A percentile compares a stretch with the other conserved stretches of the same genome.
phyloP scores from a whole-genome alignment of 257 asterid species.

The Fraxinus quadrangulata region DNA sequence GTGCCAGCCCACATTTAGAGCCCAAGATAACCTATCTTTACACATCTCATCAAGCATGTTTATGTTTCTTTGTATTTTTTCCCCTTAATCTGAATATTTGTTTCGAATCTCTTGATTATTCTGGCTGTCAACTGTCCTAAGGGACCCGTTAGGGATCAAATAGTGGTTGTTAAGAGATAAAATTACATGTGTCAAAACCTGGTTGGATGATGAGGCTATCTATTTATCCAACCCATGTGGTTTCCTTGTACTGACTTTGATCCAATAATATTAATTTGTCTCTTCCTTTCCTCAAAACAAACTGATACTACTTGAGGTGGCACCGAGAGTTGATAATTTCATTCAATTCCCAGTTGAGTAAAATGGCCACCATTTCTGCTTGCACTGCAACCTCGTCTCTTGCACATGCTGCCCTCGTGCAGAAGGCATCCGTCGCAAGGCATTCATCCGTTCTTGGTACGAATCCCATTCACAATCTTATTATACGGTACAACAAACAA shows the following conservation, averaged over 20 bases:
- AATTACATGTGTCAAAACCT: constrained; percentile 44
- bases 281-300: constrained; percentile 9
- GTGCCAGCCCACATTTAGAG: too few species aligned
- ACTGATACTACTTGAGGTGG: constrained; percentile 6
- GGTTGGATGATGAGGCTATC: constrained; percentile 55
- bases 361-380: constrained; percentile 72
- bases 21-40: too few species aligned
- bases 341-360: background rate
- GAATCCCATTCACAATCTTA: background rate
- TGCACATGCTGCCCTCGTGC: constrained; percentile 54
- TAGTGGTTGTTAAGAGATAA: constrained; percentile 37
- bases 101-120: too few species aligned
- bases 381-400: constrained; percentile 53
- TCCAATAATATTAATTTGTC: constrained; percentile 25
- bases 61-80: too few species aligned
- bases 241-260: constrained; percentile 21
- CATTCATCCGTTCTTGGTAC: constrained; percentile 50
- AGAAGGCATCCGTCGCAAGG: constrained; percentile 37
- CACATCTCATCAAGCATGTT: too few species aligned
- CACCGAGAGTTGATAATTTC: constrained; percentile 10
- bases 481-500: too few species aligned
- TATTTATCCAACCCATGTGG: constrained; percentile 52
- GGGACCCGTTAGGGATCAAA: background rate
- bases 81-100: too few species aligned
- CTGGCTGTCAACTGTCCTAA: too few species aligned